Conservation (phyloP, 73 alveolate species). For the Loxodes magnus region DNA sequence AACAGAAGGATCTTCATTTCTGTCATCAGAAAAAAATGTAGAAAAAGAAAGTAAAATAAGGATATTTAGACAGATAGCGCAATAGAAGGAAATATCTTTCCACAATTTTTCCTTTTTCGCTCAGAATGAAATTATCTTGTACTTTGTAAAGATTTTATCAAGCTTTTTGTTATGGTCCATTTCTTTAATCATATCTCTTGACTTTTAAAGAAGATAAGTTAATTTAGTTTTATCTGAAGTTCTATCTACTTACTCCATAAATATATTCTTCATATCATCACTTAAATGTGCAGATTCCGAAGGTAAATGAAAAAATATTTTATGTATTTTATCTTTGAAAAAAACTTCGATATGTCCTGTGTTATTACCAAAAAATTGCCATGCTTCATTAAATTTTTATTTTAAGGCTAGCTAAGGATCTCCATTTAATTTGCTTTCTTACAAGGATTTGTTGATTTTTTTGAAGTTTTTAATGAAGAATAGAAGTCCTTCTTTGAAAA, state of each 20-base stretch:
- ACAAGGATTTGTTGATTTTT: not conserved
- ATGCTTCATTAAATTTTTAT: not conserved
- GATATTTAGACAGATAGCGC: constrained; percentile 46
- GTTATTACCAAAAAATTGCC: not conserved
- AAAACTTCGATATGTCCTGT: constrained; percentile 2
- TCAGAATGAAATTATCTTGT: constrained; percentile 34
- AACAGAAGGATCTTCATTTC: constrained; percentile 12
- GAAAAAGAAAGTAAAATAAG: constrained; percentile 53
- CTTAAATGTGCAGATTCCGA: constrained; percentile 28
- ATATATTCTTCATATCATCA: constrained; percentile 36
- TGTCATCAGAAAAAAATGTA: constrained; percentile 1
- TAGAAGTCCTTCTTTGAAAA: not conserved
- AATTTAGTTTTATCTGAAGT: constrained; percentile 39
- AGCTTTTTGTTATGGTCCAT: constrained; percentile 80
- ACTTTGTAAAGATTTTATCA: constrained; percentile 41
- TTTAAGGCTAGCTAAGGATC: too few species aligned
- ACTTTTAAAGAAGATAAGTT: constrained; percentile 59
- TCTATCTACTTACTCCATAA: constrained; percentile 79
- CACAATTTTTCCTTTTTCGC: constrained; percentile 57
- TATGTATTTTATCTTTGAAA: not conserved
- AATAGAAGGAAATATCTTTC: constrained; percentile 66
- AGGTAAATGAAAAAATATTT: not conserved
- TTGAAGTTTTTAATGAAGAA: not conserved
- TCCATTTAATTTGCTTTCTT: not conserved
- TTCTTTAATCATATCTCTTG: constrained; percentile 81